Evolutionary conservation across 139 green algal genomes (phyloP), one percentile per base, ranked within the genome.

Genomic region (Axilococcus clingmanii): DNA sequence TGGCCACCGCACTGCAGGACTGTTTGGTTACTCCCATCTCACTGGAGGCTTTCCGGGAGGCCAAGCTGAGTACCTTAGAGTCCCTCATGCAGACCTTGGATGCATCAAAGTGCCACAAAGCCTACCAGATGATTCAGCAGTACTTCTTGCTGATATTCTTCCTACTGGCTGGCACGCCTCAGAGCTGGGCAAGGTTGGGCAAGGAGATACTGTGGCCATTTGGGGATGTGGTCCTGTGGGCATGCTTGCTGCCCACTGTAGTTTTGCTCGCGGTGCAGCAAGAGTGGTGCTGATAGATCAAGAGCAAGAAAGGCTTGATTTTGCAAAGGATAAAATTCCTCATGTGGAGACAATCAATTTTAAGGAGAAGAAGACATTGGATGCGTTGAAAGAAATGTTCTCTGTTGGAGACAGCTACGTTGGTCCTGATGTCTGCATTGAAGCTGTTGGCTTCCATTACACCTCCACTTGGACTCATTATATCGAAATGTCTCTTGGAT

Each of bases 101-200:
- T 62, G 67, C 31, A 57, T 87, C 15, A 78, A 83, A 57, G 59
- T 88, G 7, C 71, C 70, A 9, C 8, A 53, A 5, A 32, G 12
- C 9, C n/a, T 75, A n/a, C 15, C 47, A 16, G 71, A 80, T 28
- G 55, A 74, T 30, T 31, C 55, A 57, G 55, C 59, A 33, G 28
- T 89, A 34, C 57, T 90, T 17, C 62, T 90, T 20, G 77, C 68
- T 22, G 81, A 90, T 68, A 82, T 90, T 54, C 50, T 90, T 41
- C 51, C 68, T 40, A 90, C 81, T 2, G 81, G 69, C 12, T 88
- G 80, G 79, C 72, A 77, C 29, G 66, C 72, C 30, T 74, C 33
- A 32, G 75, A 83, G 60, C 61, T 87, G 58, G 81, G 72, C 0
- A 51, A 71, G 14, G 72, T 85, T 30, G 40, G 49, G 1, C 22